A percentile compares a stretch with the other conserved stretches of the same genome.
phyloP scores from a whole-genome alignment of 352 stramenopile genomes.

The Globisporangium nagaii region DNA sequence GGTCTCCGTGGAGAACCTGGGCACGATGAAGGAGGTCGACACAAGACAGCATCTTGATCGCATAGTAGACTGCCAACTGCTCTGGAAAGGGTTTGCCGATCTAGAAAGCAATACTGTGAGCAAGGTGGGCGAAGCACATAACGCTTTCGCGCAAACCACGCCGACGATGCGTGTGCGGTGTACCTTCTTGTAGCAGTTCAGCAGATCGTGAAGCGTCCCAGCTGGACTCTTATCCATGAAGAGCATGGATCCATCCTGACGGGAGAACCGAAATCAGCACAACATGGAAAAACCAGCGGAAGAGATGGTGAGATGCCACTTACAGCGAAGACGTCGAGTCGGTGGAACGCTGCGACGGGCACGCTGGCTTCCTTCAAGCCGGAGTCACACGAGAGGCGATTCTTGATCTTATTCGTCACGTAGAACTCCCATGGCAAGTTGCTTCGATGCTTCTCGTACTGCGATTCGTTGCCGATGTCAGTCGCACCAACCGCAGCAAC shows the following conservation, averaged over 20 bases:
- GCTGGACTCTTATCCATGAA: constrained; percentile 62
- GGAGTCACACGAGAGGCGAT: constrained; percentile 21
- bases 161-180: neutral
- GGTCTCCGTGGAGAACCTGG: constrained; percentile 73
- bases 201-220: constrained; percentile 74
- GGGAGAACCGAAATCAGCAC: neutral
- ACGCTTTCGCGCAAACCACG: neutral
- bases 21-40: constrained; percentile 59
- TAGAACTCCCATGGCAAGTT: constrained; percentile 84
- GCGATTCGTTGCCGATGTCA: no score
- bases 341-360: constrained; percentile 34
- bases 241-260: constrained; percentile 69
- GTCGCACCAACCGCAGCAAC: neutral
- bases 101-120: constrained; percentile 18
- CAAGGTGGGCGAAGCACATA: neutral
- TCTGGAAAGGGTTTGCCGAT: constrained; percentile 56
- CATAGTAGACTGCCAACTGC: constrained; percentile 64
- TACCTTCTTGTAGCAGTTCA: constrained; percentile 75
- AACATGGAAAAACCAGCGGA: neutral
- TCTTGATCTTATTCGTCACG: constrained; percentile 48
- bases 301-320: neutral
- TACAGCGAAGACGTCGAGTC: constrained; percentile 62
- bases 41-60: constrained; percentile 73
- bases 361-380: constrained; percentile 17
- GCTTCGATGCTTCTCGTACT: constrained; percentile 66